Conservation (phyloP, 345 rosid species). For the Chamaenerion angustifolium region DNA sequence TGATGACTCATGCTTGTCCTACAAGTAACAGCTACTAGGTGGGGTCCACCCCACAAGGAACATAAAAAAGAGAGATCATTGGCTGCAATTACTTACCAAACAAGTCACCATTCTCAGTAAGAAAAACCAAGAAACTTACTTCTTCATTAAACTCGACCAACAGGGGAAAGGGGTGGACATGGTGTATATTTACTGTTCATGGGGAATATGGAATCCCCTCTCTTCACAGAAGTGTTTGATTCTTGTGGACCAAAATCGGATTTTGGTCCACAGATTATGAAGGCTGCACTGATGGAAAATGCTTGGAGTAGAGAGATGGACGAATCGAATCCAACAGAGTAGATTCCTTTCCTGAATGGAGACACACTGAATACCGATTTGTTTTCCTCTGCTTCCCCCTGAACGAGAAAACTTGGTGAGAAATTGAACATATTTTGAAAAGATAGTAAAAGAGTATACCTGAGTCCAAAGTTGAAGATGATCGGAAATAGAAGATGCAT, state of each 20-base stretch:
- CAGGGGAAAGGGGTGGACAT: conserved; percentile 69
- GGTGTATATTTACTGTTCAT: conserved; percentile 39
- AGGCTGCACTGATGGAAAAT: conserved; percentile 47
- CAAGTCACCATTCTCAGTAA: no score
- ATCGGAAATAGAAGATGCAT: conserved; percentile 13
- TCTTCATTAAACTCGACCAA: conserved; percentile 47
- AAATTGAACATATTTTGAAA: no score
- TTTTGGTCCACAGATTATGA: conserved; percentile 26
- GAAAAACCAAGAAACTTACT: no score
- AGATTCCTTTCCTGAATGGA: conserved; percentile 35
- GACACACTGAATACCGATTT: conserved; percentile 43
- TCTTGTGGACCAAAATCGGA: conserved; percentile 15
- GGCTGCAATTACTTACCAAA: no score
- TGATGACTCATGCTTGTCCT: no score
- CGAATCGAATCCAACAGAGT: conserved; percentile 50
- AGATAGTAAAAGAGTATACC: conserved; percentile 19
- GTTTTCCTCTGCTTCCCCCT: conserved; percentile 25
- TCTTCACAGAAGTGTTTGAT: conserved; percentile 11
- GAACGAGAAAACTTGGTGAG: no score
- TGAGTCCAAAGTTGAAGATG: conserved; percentile 38
- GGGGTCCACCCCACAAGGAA: no score
- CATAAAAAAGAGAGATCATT: no score
- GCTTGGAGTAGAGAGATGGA: conserved; percentile 56
- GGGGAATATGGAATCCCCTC: neutral
- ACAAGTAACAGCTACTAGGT: no score